These are phyloP conservation scores for Megacollybia marginata DNA, from an alignment of 768 basidiomycete species.

Conservation along the genomic window DNA sequence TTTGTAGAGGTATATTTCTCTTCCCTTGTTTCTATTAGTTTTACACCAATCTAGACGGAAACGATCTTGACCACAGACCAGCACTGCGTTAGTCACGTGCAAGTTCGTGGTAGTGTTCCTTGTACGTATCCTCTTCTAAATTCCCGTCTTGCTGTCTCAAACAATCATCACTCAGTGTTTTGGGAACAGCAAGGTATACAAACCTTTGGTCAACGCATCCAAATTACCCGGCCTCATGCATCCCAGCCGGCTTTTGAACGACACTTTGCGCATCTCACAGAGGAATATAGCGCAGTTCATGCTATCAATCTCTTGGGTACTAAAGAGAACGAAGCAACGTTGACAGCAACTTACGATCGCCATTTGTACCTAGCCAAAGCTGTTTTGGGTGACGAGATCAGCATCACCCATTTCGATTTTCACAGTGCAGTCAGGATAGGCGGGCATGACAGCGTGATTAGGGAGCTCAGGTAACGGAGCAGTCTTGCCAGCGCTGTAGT, in stretches of 20 bases:
- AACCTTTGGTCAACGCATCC: slow-evolving; percentile 90
- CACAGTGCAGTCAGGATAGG: slow-evolving; percentile 72
- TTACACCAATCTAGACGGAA: slow-evolving; percentile 59
- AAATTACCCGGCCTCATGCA: slow-evolving; percentile 91
- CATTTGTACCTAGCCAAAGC: slow-evolving; percentile 65
- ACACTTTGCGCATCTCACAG: slow-evolving; percentile 80
- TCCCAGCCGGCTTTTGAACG: slow-evolving; percentile 97
- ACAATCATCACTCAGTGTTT: slow-evolving; percentile 55
- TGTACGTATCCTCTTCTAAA: slow-evolving; percentile 45
- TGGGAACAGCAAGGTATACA: slow-evolving; percentile 98
- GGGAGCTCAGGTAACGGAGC: slow-evolving; percentile 54
- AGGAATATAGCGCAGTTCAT: slow-evolving; percentile 80
- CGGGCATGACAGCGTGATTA: slow-evolving; percentile 82
- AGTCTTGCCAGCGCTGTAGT: not conserved
- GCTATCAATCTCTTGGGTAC: slow-evolving; percentile 87
- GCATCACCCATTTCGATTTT: slow-evolving; percentile 91
- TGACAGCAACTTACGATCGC: slow-evolving; percentile 76
- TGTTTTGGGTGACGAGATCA: slow-evolving; percentile 58
- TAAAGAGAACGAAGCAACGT: slow-evolving; percentile 84
- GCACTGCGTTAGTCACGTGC: slow-evolving; percentile 85
- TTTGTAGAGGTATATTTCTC: slow-evolving; percentile 76
- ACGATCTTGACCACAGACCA: slow-evolving; percentile 82
- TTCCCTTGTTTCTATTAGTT: slow-evolving; percentile 1
- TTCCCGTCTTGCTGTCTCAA: slow-evolving; percentile 3
- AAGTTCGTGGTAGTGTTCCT: slow-evolving; percentile 93